Evolutionary conservation across 345 rosid species (phyloP), one percentile per base, ranked within the genome.

Genomic region (Microthlaspi erraticum): DNA sequence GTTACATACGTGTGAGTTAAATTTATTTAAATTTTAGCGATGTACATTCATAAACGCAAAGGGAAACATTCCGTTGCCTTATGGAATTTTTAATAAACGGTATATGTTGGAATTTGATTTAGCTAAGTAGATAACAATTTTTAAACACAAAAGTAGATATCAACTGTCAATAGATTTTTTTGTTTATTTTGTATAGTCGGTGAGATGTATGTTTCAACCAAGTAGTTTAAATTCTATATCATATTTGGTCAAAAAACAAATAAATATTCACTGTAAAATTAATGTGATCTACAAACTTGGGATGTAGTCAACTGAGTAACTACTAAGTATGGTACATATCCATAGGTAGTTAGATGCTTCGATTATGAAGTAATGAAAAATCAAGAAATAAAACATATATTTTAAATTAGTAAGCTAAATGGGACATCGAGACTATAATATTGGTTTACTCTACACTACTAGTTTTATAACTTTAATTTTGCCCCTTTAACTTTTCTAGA

Each of bases 31-130:
- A 23, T 10, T 49, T 11, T 34, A 36, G 5, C 48, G 6, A n/a
- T 37, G 7, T 51, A 26, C 10, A 37, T 50, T 1, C 36, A 5
- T 49, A 63, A 19, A 63, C 44, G 44, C 56, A 7, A 50, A 49
- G 19, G 34, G 59, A 50, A 65, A 23, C 38, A n/a, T 36, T 64
- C 58, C 58, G 46, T 17, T 64, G 45, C 69, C 69, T 64, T 49
- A 2, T 64, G 19, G 45, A 4, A 17, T 46, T 31, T 33, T 31
- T 44, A 44, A 62, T 26, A 64, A 46, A 48, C 9, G 31, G 39
- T 32, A 63, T 17, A 10, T 16, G 54, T 4, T 31, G 7, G 23
- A 7, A 10, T 1, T 43, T 26, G 53, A 8, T 33, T 18, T 17
- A 60, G 41, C 29, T 44, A 44, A 44, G 42, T 31, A 10, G 29